These are phyloP conservation scores for Fraxinus platypoda DNA, from an alignment of 305 asterid species.

Conservation along the genomic window DNA sequence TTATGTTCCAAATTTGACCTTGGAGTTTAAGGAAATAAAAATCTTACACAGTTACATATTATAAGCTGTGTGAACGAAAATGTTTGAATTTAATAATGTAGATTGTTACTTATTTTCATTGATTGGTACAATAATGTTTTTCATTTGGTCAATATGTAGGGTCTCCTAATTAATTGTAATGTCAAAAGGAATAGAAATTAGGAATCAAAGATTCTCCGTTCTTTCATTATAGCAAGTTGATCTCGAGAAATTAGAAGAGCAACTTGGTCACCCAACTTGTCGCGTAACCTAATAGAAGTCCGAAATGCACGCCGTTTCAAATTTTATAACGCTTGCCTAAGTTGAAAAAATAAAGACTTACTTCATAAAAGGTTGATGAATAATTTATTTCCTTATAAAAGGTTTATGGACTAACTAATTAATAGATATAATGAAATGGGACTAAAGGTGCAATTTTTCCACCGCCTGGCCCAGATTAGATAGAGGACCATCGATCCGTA, in stretches of 20 bases:
- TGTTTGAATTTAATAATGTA: not conserved
- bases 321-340: too few relatives aligned
- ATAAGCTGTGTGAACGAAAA: not conserved
- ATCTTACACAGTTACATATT: not conserved
- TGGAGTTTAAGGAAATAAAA: not conserved
- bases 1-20: not conserved
- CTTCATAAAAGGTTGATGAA: too few relatives aligned
- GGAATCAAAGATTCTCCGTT: not conserved
- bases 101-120: not conserved
- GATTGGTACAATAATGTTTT: not conserved
- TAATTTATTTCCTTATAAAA: not conserved
- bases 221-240: not conserved
- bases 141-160: conserved; percentile 8
- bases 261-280: not conserved
- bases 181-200: not conserved
- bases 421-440: not conserved
- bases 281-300: not conserved
- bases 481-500: conserved; percentile 38
- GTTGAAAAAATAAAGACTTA: too few relatives aligned
- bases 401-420: not conserved
- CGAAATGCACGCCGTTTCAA: not conserved
- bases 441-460: not conserved
- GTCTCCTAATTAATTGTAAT: not conserved
- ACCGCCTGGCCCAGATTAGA: conserved; percentile 31
- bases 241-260: too few relatives aligned